These are phyloP conservation scores for Dendrobium catenatum DNA, from an alignment of 106 monocot species.

Conservation along the genomic window DNA sequence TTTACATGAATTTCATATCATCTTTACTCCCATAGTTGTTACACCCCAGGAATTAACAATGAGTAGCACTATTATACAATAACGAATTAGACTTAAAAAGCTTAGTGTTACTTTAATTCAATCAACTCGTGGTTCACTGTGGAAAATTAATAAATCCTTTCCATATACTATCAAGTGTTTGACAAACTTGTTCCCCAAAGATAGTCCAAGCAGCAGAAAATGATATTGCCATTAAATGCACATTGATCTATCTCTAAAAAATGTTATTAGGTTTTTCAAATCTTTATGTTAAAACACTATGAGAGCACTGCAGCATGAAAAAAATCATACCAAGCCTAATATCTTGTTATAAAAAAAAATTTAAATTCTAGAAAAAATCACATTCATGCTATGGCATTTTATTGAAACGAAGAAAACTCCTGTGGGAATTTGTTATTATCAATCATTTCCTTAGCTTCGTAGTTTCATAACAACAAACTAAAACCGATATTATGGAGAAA, in stretches of 20 bases:
- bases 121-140: neutral
- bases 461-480: neutral
- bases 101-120: too few species aligned
- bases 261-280: neutral
- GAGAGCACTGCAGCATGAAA: neutral
- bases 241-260: too few species aligned
- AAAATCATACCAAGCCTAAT: neutral
- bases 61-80: too few species aligned
- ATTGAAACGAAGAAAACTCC: neutral
- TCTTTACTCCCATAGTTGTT: too few species aligned
- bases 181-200: too few species aligned
- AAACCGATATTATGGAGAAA: neutral
- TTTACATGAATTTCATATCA: too few species aligned
- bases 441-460: neutral
- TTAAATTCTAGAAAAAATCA: neutral
- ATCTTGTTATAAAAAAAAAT: neutral
- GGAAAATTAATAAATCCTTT: neutral
- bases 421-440: neutral
- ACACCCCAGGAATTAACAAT: too few species aligned
- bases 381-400: neutral
- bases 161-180: neutral
- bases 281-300: neutral
- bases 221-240: too few species aligned
- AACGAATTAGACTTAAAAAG: too few species aligned
- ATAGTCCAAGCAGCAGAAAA: too few species aligned